Evolutionary conservation across 257 asterid species (phyloP).

Genomic region (Nicotiana knightiana): DNA sequence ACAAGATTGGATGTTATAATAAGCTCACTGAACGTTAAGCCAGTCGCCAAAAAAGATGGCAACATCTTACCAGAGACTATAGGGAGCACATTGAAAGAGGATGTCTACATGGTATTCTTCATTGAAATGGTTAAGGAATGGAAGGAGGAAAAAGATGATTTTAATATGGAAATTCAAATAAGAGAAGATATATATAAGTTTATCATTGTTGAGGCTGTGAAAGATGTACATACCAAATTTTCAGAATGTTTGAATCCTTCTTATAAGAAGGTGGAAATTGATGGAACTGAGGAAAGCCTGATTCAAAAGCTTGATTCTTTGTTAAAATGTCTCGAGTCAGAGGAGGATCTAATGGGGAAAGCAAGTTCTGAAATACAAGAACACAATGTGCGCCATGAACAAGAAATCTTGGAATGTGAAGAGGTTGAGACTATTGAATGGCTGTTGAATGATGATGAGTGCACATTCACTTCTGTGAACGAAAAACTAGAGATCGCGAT

Average conservation of each 20-base stretch:
- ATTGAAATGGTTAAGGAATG: constrained; percentile 29
- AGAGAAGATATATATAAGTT: constrained; percentile 34
- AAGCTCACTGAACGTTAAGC: constrained; percentile 13
- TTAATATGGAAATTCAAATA: constrained; percentile 21
- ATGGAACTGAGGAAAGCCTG: constrained; percentile 26
- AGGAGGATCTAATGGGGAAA: constrained; percentile 37
- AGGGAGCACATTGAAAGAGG: constrained; percentile 30
- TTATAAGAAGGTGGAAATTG: constrained; percentile 21
- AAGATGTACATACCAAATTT: constrained; percentile 18
- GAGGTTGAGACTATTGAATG: constrained; percentile 45
- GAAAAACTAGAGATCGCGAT: constrained; percentile 44
- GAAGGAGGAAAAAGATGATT: constrained; percentile 28
- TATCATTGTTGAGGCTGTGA: constrained; percentile 24
- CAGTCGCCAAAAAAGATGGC: neutral
- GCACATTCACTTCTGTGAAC: constrained; percentile 37
- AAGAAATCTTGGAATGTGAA: constrained; percentile 35
- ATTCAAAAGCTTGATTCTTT: constrained; percentile 32
- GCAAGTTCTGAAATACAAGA: constrained; percentile 36
- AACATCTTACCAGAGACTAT: constrained; percentile 6
- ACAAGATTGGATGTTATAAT: constrained; percentile 36
- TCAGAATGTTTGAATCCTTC: constrained; percentile 22
- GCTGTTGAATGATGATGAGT: constrained; percentile 43
- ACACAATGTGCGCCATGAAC: constrained; percentile 28
- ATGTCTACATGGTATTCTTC: constrained; percentile 26
- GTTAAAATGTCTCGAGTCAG: constrained; percentile 26